Evolutionary conservation across 495 filamentous ascomycete genomes (phyloP), one percentile per base, ranked within the genome.

Genomic region (Astrothelium subdiscretum): DNA sequence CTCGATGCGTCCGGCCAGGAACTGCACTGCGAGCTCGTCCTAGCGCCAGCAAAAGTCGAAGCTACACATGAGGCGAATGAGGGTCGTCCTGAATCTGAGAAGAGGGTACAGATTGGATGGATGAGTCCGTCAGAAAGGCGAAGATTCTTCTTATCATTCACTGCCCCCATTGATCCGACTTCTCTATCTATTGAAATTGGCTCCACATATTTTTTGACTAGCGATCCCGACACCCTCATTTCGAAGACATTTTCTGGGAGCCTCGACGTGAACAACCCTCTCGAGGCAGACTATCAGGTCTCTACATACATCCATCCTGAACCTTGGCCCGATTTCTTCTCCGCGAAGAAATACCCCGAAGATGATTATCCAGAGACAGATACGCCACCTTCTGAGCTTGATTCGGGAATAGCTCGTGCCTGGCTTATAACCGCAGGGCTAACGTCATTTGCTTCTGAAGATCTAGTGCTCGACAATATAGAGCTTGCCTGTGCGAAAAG

Each of bases 281-380:
- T 97, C 65, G 90, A 95, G 74, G 87, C 90, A 8, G 90, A 85
- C 66, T 96, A 91, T 67, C 88, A 92, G 59, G 87, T 96, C 66
- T 77, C 83, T 1, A 90, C 94, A 15, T 82, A 85, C 2, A 71
- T 95, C 4, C 85, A 96, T 74, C 77, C 82, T 1, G 84, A 86
- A 58, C 79, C 81, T 10, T 97, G 92, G 92, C 92, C 95, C 8
- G 88, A 84, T 66, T 87, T 90, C 69, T 97, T 97, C 70, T 77
- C 81, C 4, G 67, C 83, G 27, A 69, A 59, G 4, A 59, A 52
- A 13, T 0, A 43, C 62, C 13, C 59, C 68, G 26, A 74, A 63
- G 13, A 22, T 62, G 57, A 6, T 60, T 64, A 59, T 64, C 66
- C 31, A 54, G 62, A 65, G 3, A 52, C 60, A 35, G 38, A 35